phyloP scores from a whole-genome alignment of 768 basidiomycete genomes.

The Suillus discolor region DNA sequence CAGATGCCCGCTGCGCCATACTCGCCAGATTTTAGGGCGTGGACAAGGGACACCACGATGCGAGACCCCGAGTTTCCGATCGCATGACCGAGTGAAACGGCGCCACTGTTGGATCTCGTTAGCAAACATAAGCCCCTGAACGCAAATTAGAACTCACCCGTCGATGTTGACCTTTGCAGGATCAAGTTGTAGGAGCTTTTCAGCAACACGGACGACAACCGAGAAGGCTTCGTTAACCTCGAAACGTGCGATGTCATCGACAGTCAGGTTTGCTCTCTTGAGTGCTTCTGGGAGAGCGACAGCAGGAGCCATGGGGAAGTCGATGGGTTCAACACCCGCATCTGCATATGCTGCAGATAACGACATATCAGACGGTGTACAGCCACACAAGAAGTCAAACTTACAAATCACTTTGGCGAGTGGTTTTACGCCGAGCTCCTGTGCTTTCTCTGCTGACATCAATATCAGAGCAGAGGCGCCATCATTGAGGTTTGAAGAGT shows the following conservation, averaged over 20 bases:
- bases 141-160: conserved; percentile 52
- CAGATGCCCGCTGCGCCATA: conserved; percentile 97
- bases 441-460: conserved; percentile 91
- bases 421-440: conserved; percentile 88
- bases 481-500: conserved; percentile 93
- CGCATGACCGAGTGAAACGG: conserved; percentile 93
- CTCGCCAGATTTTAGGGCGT: conserved; percentile 89
- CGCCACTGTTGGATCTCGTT: conserved; percentile 63
- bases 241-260: conserved; percentile 86
- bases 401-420: conserved; percentile 91
- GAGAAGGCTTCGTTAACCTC: conserved; percentile 99
- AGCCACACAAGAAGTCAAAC: conserved; percentile 30
- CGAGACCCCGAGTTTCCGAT: conserved; percentile 96
- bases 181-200: conserved; percentile 87
- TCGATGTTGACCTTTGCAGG: conserved; percentile 89
- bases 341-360: conserved; percentile 82
- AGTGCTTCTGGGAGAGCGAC: conserved; percentile 88
- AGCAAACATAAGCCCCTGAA: neutral
- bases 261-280: conserved; percentile 81
- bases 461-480: conserved; percentile 95
- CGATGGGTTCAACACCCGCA: conserved; percentile 93
- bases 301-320: conserved; percentile 96
- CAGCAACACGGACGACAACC: conserved; percentile 86
- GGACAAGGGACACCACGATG: conserved; percentile 90
- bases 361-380: neutral